A percentile compares a stretch with the other conserved stretches of the same genome.
Evolutionary conservation across 1,284 basidiomycete genomes (phyloP).

Genomic region (Moniliophthora roreri): DNA sequence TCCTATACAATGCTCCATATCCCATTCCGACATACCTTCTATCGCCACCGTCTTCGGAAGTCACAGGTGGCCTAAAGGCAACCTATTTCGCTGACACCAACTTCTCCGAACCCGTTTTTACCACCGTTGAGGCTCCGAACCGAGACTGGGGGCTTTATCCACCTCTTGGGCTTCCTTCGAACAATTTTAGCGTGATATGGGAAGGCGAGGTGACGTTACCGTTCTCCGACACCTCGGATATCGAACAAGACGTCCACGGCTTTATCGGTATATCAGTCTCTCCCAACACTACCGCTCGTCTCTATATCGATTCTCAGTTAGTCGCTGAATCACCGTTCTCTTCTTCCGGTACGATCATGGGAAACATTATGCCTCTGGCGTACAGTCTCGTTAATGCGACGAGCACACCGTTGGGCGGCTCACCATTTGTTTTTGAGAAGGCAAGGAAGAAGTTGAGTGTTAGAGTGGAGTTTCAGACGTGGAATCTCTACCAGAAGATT

Average conservation of each 20-base stretch:
- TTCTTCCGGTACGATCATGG: constrained; percentile 23
- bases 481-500: constrained; percentile 26
- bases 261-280: constrained; percentile 12
- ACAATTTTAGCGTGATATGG: constrained; percentile 31
- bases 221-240: constrained; percentile 20
- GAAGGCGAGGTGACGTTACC: constrained; percentile 26
- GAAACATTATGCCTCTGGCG: constrained; percentile 22
- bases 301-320: constrained; percentile 12
- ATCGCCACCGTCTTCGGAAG: constrained; percentile 17
- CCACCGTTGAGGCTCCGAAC: constrained; percentile 24
- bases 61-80: constrained; percentile 22
- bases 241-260: constrained; percentile 23
- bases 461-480: constrained; percentile 26
- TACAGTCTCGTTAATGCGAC: constrained; percentile 22
- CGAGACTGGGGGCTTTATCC: constrained; percentile 30
- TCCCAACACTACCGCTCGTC: constrained; percentile 12
- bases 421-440: constrained; percentile 22
- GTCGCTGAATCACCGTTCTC: constrained; percentile 19
- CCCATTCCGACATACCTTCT: constrained; percentile 27
- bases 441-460: constrained; percentile 20
- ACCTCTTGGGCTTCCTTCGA: constrained; percentile 26
- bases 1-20: constrained; percentile 29
- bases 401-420: constrained; percentile 22
- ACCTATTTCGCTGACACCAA: constrained; percentile 28
- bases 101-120: constrained; percentile 22